phyloP scores from a whole-genome alignment of 2,329 filamentous ascomycete species.

The Cercospora canescens region DNA sequence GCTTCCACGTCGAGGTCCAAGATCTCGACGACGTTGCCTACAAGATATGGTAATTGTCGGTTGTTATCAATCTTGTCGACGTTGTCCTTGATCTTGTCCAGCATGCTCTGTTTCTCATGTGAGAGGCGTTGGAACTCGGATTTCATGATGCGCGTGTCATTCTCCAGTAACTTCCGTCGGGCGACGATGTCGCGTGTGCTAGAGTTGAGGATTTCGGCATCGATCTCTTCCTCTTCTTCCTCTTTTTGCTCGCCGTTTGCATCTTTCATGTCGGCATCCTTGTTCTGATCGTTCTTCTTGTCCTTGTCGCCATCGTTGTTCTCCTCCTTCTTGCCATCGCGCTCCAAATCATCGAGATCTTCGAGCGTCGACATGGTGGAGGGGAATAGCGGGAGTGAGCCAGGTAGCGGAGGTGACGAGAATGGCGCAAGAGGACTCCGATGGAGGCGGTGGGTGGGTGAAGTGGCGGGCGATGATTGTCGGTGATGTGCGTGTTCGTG shows the following conservation, averaged over 20 bases:
- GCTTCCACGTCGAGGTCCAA: slow-evolving; percentile 94
- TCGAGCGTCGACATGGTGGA: slow-evolving; percentile 81
- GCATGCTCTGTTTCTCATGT: slow-evolving; percentile 95
- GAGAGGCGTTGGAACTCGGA: slow-evolving; percentile 92
- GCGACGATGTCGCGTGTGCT: slow-evolving; percentile 94
- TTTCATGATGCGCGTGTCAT: slow-evolving; percentile 98
- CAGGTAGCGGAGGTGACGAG: neutral
- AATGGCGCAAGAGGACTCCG: neutral
- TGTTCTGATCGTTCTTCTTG: slow-evolving; percentile 58
- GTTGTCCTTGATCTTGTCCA: slow-evolving; percentile 99
- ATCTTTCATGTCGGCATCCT: slow-evolving; percentile 89
- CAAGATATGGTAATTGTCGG: slow-evolving; percentile 96
- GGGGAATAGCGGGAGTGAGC: slow-evolving; percentile 2
- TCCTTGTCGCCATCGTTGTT: slow-evolving; percentile 55
- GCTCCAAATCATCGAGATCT: slow-evolving; percentile 87
- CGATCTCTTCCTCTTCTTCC: slow-evolving; percentile 66
- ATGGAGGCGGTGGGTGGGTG: neutral
- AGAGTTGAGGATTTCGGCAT: slow-evolving; percentile 88
- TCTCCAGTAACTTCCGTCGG: slow-evolving; percentile 87
- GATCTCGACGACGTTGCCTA: slow-evolving; percentile 97
- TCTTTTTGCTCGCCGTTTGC: slow-evolving; percentile 60
- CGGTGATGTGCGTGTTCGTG: neutral
- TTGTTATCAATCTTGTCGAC: slow-evolving; percentile 99
- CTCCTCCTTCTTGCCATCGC: slow-evolving; percentile 72
- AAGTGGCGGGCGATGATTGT: neutral